Evolutionary conservation across 345 rosid species (phyloP).

Genomic region (Alliaria petiolata): DNA sequence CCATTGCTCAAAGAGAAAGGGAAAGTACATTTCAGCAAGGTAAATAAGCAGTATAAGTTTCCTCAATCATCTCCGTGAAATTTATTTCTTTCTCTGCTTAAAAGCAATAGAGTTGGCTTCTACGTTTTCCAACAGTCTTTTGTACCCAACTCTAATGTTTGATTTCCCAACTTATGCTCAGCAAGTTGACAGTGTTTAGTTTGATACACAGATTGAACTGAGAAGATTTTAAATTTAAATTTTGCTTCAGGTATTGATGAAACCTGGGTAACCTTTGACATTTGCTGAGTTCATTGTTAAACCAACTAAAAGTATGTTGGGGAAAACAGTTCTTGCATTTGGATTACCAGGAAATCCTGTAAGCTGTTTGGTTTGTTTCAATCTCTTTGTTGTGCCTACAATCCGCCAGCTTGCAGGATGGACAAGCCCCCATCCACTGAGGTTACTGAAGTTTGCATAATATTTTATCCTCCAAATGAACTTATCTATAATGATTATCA

Average conservation of each 20-base stretch:
- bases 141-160: not conserved
- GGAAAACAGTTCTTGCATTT: slow-evolving; percentile 71
- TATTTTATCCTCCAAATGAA: not conserved
- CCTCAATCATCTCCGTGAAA: not conserved
- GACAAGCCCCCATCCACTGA: slow-evolving; percentile 64
- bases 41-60: slow-evolving; percentile 20
- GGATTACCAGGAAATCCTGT: slow-evolving; percentile 99
- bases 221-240: not conserved
- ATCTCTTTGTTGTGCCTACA: slow-evolving; percentile 80
- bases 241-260: slow-evolving; percentile 75
- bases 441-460: slow-evolving; percentile 46
- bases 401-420: slow-evolving; percentile 84
- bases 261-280: slow-evolving; percentile 91
- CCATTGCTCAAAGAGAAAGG: slow-evolving; percentile 79
- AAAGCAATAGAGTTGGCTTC: not conserved
- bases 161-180: not conserved
- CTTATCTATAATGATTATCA: not conserved
- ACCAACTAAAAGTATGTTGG: slow-evolving; percentile 27
- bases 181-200: not conserved
- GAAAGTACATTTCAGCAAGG: slow-evolving; percentile 72
- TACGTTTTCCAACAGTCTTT: not conserved
- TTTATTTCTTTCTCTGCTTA: not conserved
- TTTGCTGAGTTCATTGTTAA: slow-evolving; percentile 67
- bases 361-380: slow-evolving; percentile 88
- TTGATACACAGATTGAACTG: not conserved